A percentile compares a stretch with the other conserved stretches of the same genome.
Evolutionary conservation across 176 grass and related monocot species (phyloP).

Genomic region (Musa schizocarpa): DNA sequence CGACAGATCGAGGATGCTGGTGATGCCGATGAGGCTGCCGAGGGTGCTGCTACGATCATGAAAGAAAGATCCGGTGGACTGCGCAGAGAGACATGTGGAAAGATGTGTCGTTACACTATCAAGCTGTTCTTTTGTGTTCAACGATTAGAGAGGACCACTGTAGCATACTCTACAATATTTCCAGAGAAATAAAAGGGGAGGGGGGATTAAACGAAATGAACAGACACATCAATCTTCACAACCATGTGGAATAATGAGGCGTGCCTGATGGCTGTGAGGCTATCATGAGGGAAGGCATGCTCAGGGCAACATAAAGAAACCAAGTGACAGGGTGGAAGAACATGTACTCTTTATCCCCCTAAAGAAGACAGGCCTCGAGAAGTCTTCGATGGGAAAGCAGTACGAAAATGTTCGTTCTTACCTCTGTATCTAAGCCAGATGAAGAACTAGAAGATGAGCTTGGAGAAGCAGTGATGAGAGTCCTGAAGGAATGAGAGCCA

Average conservation of each 20-base stretch:
- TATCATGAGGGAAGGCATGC: too few relatives aligned
- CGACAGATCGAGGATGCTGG: constrained; percentile 18
- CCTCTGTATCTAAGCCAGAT: constrained; percentile 1
- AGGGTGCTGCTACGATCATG: constrained; percentile 12
- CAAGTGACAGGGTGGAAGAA: background rate
- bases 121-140: too few relatives aligned
- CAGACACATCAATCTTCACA: too few relatives aligned
- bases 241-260: background rate
- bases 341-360: background rate
- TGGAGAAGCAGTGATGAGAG: constrained; percentile 1
- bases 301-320: background rate
- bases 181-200: too few relatives aligned
- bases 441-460: constrained; percentile 6
- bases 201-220: too few relatives aligned
- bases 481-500: constrained; percentile 6
- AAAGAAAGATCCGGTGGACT: constrained; percentile 23
- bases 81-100: background rate
- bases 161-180: too few relatives aligned
- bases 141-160: too few relatives aligned
- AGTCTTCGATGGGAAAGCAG: background rate
- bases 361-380: background rate
- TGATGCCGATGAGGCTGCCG: constrained; percentile 27
- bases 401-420: background rate
- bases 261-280: background rate
- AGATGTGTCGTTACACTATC: too few relatives aligned